Conservation (phyloP, 495 filamentous ascomycete genomes). For the Lichenothelia convexa region DNA sequence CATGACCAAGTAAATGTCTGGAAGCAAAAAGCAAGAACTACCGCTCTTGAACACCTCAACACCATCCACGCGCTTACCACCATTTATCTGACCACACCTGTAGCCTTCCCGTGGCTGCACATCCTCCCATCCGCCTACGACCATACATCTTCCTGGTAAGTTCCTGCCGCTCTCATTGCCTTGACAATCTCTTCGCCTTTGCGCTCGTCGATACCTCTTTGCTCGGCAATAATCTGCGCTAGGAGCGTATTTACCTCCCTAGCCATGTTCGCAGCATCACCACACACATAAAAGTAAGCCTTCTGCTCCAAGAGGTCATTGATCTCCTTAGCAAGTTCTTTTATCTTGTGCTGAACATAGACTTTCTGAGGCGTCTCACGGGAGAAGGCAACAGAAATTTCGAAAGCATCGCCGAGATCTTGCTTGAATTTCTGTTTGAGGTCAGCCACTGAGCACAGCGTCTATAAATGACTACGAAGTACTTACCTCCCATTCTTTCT, state of each 20-base stretch:
- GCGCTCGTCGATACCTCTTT: slow-evolving; percentile 59
- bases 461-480: background rate
- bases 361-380: slow-evolving; percentile 72
- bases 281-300: slow-evolving; percentile 95
- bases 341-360: slow-evolving; percentile 87
- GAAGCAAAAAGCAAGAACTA: no score
- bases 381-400: slow-evolving; percentile 84
- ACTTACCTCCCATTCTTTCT: slow-evolving; percentile 84
- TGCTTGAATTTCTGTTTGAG: slow-evolving; percentile 53
- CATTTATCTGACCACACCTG: no score
- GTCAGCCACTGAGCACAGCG: slow-evolving; percentile 6
- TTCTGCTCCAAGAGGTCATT: slow-evolving; percentile 77
- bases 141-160: slow-evolving; percentile 60
- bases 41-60: no score
- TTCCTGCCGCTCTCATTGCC: slow-evolving; percentile 76
- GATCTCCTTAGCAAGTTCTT: slow-evolving; percentile 65
- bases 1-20: no score
- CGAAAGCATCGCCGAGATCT: slow-evolving; percentile 69
- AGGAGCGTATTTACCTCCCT: slow-evolving; percentile 82
- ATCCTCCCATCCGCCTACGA: no score
- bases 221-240: slow-evolving; percentile 62
- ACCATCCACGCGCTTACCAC: no score
- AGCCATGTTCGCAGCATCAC: slow-evolving; percentile 96
- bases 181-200: slow-evolving; percentile 95
- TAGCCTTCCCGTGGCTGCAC: no score